Percentiles rank a stretch among this genome's conserved stretches.
These are phyloP conservation scores for Kurtzmaniella natalensis DNA, from an alignment of 1,139 yeast genomes.

Conservation along the genomic window DNA sequence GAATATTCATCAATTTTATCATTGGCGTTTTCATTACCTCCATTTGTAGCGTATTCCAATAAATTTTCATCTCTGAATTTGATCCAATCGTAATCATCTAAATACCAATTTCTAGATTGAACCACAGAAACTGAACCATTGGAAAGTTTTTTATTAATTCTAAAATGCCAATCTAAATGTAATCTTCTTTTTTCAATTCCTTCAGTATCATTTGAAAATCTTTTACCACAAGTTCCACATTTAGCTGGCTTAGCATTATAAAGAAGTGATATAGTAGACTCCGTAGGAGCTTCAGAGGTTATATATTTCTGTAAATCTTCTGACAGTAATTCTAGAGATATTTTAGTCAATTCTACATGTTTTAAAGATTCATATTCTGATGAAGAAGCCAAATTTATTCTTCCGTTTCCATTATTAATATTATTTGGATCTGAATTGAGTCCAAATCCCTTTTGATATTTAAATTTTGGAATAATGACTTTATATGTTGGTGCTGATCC, in stretches of 20 bases:
- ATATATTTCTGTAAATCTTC: conserved; percentile 35
- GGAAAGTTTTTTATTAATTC: conserved; percentile 72
- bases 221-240: conserved; percentile 86
- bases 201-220: conserved; percentile 62
- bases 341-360: conserved; percentile 10
- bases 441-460: conserved; percentile 15
- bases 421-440: not conserved
- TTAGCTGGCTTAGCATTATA: conserved; percentile 68
- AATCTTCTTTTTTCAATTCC: conserved; percentile 52
- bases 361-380: conserved; percentile 22
- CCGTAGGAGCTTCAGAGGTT: conserved; percentile 26
- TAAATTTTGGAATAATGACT: conserved; percentile 33
- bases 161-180: conserved; percentile 95
- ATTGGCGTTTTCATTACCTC: conserved; percentile 1
- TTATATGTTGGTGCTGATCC: conserved; percentile 38
- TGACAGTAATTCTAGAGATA: conserved; percentile 7
- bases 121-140: conserved; percentile 25
- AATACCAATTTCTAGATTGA: conserved; percentile 80
- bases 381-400: conserved; percentile 8
- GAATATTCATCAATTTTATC: conserved; percentile 10
- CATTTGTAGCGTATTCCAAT: conserved; percentile 30
- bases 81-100: conserved; percentile 72
- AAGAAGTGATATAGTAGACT: conserved; percentile 32
- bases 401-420: conserved; percentile 11
- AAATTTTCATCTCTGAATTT: conserved; percentile 61